phyloP scores from a whole-genome alignment of 1,139 yeast genomes.

The Suzukiozyma palmioleophila region DNA sequence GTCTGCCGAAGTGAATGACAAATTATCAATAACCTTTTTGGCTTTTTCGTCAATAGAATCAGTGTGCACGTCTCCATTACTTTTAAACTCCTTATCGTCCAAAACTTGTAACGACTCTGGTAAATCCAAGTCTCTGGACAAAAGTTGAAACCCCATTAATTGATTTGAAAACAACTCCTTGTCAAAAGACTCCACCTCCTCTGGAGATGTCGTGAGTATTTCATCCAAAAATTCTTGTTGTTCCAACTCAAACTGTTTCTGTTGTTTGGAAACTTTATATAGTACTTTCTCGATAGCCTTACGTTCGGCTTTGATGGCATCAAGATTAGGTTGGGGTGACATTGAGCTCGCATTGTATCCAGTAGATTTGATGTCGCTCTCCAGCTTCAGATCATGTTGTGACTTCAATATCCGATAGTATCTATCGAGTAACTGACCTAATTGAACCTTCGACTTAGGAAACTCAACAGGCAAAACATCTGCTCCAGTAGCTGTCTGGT shows the following conservation, averaged over 20 bases:
- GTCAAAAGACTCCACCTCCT: slow-evolving; percentile 30
- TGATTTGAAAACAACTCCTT: slow-evolving; percentile 57
- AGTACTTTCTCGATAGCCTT: slow-evolving; percentile 29
- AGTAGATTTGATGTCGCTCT: slow-evolving; percentile 7
- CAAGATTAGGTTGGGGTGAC: slow-evolving; percentile 10
- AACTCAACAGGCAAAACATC: slow-evolving; percentile 8
- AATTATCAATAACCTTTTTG: slow-evolving; percentile 12
- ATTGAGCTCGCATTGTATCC: background rate
- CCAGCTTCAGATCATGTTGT: slow-evolving; percentile 10
- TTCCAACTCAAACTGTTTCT: slow-evolving; percentile 22
- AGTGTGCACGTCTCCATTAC: background rate
- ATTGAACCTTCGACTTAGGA: slow-evolving; percentile 30
- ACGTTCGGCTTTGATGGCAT: slow-evolving; percentile 20
- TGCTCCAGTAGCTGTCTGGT: background rate
- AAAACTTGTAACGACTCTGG: slow-evolving; percentile 40
- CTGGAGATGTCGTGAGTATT: slow-evolving; percentile 8
- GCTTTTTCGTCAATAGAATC: slow-evolving; percentile 4
- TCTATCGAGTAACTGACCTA: slow-evolving; percentile 26
- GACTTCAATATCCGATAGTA: slow-evolving; percentile 20
- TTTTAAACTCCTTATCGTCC: slow-evolving; percentile 2
- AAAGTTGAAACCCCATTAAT: slow-evolving; percentile 66
- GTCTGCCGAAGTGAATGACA: slow-evolving; percentile 11
- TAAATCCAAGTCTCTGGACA: slow-evolving; percentile 74
- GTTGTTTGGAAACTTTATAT: slow-evolving; percentile 25
- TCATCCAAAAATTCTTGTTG: slow-evolving; percentile 21